phyloP scores from a whole-genome alignment of 805 yeast species.

The Lachancea waltii region DNA sequence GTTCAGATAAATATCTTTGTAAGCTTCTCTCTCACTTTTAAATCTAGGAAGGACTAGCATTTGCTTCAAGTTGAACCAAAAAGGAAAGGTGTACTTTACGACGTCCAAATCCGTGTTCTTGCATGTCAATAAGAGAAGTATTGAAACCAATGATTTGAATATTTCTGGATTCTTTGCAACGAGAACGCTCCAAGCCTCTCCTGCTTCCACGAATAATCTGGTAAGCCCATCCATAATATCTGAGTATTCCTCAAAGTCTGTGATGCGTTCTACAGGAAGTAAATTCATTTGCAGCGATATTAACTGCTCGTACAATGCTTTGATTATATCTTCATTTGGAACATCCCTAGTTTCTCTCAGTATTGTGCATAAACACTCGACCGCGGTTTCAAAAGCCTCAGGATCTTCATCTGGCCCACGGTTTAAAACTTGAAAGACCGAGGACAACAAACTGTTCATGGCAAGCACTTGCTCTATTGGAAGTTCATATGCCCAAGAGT shows the following conservation, averaged over 20 bases:
- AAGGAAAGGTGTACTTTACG: slow-evolving; percentile 83
- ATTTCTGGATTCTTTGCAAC: slow-evolving; percentile 65
- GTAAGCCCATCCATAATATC: slow-evolving; percentile 66
- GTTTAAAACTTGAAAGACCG: slow-evolving; percentile 58
- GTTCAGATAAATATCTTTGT: slow-evolving; percentile 20
- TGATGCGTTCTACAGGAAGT: slow-evolving; percentile 19
- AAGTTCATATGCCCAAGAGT: slow-evolving; percentile 87
- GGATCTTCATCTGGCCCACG: slow-evolving; percentile 32
- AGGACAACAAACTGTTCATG: slow-evolving; percentile 54
- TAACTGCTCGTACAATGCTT: slow-evolving; percentile 62
- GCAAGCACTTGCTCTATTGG: slow-evolving; percentile 64
- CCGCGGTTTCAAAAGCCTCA: slow-evolving; percentile 72
- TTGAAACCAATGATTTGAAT: slow-evolving; percentile 67
- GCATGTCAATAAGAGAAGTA: slow-evolving; percentile 62
- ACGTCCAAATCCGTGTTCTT: slow-evolving; percentile 81
- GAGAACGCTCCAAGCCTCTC: slow-evolving; percentile 90
- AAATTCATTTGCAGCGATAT: slow-evolving; percentile 52
- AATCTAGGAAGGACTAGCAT: slow-evolving; percentile 36
- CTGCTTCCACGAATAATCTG: slow-evolving; percentile 81
- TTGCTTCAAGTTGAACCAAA: slow-evolving; percentile 82
- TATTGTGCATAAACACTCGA: slow-evolving; percentile 80
- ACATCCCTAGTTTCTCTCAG: slow-evolving; percentile 77
- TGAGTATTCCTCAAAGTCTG: slow-evolving; percentile 43
- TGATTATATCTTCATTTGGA: slow-evolving; percentile 53
- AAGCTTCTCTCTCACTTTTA: slow-evolving; percentile 22